Evolutionary conservation across 1,284 basidiomycete genomes (phyloP), one percentile per base, ranked within the genome.

Genomic region (Trametes pubescens): DNA sequence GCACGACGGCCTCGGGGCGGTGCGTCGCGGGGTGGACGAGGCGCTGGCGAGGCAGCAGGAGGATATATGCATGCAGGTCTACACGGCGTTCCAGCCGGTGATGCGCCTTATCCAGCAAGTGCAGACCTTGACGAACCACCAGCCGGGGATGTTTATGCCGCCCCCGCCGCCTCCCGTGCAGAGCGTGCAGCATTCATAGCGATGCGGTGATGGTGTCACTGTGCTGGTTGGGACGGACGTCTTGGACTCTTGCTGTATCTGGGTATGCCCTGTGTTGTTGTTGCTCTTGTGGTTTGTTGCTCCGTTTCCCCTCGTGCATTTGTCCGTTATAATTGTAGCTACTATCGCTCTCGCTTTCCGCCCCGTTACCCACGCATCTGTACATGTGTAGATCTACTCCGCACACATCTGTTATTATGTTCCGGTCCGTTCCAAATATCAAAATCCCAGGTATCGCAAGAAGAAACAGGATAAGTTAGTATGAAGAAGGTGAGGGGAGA

Each of bases 1-100:
- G 29, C 35, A 61, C 46, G 58, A 62, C 18, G 65, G 40, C 22
- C 24, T 67, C 21, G 24, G 32, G 22, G 49, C 35, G 26, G 14
- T 68, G 52, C 61, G 57, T 43, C 16, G 32, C 24, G 66, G 65
- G 22, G 62, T 65, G n/a, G 65, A 66, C 43, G 57, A 61, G 35
- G 56, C 59, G 44, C 37, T 66, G 44, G 35, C 24, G 32, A 55
- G 51, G 24, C 63, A 65, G 51, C 58, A 71, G 57, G 51, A 63
- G 47, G 59, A 51, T 14, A 11, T 69, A 22, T 67, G 64, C 61
- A 18, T n/a, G 34, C 60, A 65, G 54, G 48, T 71, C 16, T 62
- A 35, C 11, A 22, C 34, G 18, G 44, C 61, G 32, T n/a, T 64
- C 18, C 47, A 62, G 47, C 61, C 64, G 2, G 58, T 61, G 14